Base-by-base conservation (phyloP, 208 protist species). In the Endotrypanum monterogeii region DNA sequence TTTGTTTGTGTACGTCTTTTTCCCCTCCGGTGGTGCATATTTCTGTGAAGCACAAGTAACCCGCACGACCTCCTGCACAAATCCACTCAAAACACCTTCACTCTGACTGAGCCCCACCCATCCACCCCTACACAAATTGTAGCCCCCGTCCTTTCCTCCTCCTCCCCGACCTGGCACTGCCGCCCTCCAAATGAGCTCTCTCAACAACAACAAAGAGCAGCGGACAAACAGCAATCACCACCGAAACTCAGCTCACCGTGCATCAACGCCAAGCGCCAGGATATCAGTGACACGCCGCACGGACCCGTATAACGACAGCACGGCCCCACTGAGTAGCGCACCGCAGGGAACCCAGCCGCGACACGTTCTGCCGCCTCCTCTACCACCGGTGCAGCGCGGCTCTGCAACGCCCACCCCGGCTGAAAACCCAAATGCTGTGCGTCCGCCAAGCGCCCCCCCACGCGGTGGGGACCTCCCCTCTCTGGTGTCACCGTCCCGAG, bases 311-410 rank as follows among this genome's bases (percentile, higher is more conserved):
- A 66, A 73, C 23, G 71, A 67, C 60, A 76, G 41, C 37, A n/a
- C 66, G 32, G 57, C 70, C 25, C 80, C 80, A 35, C 63, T 66
- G 55, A 63, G 70, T 37, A 72, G 67, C 68, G 58, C 63, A 35
- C 71, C 72, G 8, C 63, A 81, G 18, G 77, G 62, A 28, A 39
- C 69, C 63, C 83, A 76, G 76, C 70, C 57, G 7, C 76, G 79
- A 35, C 76, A 79, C 4, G 48, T 79, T 12, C 73, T 75, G 16
- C 74, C 81, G 20, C 76, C 75, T 12, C 68, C 73, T 1, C 76
- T 74, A 37, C 75, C 83, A 52, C 78, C 75, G 6, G 74, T 82
- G 55, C 76, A 78, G 20, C 83, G 83, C 28, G 71, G 79, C 44
- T 72, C 73, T n/a, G 67, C 74, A 23, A 1, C 30, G 57, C 11